These are phyloP conservation scores for Peronospora belbahrii DNA, from an alignment of 352 stramenopile genomes.

Conservation along the genomic window DNA sequence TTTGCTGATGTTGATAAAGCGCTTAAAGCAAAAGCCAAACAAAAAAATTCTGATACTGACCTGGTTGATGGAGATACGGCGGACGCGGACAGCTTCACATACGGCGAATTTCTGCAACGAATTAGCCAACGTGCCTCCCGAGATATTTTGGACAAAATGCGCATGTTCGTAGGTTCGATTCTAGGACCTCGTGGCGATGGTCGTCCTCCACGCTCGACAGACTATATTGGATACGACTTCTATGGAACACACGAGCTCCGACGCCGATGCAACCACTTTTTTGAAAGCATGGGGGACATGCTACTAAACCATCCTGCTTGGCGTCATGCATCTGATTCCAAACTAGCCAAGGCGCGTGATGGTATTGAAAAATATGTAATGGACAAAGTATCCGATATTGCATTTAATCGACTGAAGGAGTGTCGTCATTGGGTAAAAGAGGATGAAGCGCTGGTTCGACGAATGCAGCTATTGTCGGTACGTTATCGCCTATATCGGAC, in stretches of 20 bases:
- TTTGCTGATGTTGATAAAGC: conserved; percentile 52
- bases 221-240: conserved; percentile 79
- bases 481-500: not conserved
- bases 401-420: conserved; percentile 61
- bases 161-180: conserved; percentile 70
- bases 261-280: conserved; percentile 61
- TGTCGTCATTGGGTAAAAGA: conserved; percentile 66
- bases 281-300: conserved; percentile 59
- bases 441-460: conserved; percentile 55
- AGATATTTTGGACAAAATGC: conserved; percentile 66
- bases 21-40: conserved; percentile 20
- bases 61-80: conserved; percentile 22
- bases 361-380: conserved; percentile 90
- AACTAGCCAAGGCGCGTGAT: conserved; percentile 59
- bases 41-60: conserved; percentile 10
- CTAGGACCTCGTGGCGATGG: conserved; percentile 70
- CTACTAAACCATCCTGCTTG: conserved; percentile 50
- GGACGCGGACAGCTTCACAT: conserved; percentile 48
- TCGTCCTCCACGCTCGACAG: conserved; percentile 45
- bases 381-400: conserved; percentile 79
- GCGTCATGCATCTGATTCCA: conserved; percentile 55
- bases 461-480: conserved; percentile 82
- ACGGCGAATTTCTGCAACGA: conserved; percentile 69
- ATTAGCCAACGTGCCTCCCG: conserved; percentile 63
- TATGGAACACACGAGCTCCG: conserved; percentile 67